Conservation (phyloP, 768 basidiomycete species). For the Russula compacta region DNA sequence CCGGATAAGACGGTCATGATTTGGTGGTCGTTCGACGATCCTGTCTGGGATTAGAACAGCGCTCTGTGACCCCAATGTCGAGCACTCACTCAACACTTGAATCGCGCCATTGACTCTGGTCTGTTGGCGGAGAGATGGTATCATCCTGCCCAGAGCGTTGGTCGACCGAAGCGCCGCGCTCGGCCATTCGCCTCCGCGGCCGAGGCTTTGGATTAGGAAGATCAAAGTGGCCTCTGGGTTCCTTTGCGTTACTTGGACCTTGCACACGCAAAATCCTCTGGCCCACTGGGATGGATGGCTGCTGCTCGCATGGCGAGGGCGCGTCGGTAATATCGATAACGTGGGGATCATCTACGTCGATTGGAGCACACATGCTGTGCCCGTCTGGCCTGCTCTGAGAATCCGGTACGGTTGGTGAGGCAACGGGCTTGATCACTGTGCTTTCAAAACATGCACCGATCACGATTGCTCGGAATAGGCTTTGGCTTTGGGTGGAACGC, state of each 20-base stretch:
- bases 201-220: slow-evolving; percentile 3
- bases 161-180: neutral
- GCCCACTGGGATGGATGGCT: neutral
- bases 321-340: neutral
- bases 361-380: neutral
- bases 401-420: neutral
- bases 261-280: neutral
- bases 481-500: neutral
- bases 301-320: neutral
- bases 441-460: neutral
- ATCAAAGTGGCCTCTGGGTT: neutral
- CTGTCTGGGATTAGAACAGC: slow-evolving; percentile 3
- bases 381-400: neutral
- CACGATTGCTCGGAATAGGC: neutral
- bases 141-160: neutral
- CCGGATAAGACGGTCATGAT: neutral
- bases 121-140: neutral
- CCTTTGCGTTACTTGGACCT: neutral
- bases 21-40: slow-evolving; percentile 1
- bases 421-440: neutral
- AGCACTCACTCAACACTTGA: slow-evolving; percentile 12
- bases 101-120: neutral
- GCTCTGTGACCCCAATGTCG: neutral
- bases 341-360: neutral
- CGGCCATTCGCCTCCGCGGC: neutral